Evolutionary conservation across 2,329 filamentous ascomycete species (phyloP).

Genomic region (Claviceps capensis): DNA sequence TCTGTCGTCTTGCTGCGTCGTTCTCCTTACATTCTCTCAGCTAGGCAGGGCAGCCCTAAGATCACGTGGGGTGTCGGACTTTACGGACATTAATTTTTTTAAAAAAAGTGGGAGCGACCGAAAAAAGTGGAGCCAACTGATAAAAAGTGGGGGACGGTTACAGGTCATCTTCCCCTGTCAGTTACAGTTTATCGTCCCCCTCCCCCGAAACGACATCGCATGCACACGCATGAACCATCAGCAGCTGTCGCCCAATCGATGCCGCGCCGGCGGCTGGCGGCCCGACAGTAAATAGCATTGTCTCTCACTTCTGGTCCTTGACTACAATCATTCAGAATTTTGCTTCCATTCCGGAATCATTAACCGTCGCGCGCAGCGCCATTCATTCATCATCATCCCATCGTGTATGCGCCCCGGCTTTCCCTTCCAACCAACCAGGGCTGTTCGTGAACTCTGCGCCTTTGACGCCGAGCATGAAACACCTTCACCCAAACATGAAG

Average conservation of each 20-base stretch:
- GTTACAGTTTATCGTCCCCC: no score
- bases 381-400: neutral
- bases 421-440: neutral
- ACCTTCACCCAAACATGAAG: neutral
- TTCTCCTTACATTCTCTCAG: no score
- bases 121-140: no score
- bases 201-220: neutral
- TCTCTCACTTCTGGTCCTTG: neutral
- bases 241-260: neutral
- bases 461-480: conserved; percentile 4
- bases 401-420: neutral
- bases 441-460: neutral
- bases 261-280: neutral
- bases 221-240: neutral
- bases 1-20: no score
- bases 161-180: no score
- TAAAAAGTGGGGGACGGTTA: no score
- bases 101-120: no score
- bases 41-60: no score
- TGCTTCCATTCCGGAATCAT: neutral
- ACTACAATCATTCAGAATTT: neutral
- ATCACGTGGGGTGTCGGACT: no score
- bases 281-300: neutral
- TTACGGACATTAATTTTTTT: no score
- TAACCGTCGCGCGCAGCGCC: neutral